Conservation (phyloP, 768 basidiomycete genomes). For the Dictyophora rubrovolvata region DNA sequence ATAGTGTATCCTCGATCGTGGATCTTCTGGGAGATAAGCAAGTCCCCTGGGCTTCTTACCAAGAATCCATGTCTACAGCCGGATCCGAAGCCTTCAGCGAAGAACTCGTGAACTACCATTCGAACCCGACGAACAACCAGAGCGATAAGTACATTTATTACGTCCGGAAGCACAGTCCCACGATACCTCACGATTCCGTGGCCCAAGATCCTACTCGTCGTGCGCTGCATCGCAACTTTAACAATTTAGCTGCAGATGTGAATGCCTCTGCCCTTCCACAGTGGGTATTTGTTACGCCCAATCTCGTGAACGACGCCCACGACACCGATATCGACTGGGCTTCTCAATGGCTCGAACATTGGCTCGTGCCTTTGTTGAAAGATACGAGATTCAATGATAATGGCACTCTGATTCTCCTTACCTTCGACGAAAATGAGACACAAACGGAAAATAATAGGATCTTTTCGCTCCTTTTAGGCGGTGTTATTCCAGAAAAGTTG, state of each 20-base stretch:
- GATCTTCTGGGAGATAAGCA: slow-evolving; percentile 49
- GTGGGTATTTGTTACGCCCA: slow-evolving; percentile 56
- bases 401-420: slow-evolving; percentile 44
- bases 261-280: slow-evolving; percentile 41
- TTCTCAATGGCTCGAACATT: slow-evolving; percentile 36
- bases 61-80: slow-evolving; percentile 47
- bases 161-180: slow-evolving; percentile 47
- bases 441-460: slow-evolving; percentile 35
- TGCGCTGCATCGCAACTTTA: slow-evolving; percentile 45
- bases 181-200: slow-evolving; percentile 42
- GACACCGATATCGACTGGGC: slow-evolving; percentile 46
- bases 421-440: slow-evolving; percentile 49
- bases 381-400: slow-evolving; percentile 43
- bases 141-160: slow-evolving; percentile 38
- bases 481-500: slow-evolving; percentile 32
- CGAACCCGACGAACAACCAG: slow-evolving; percentile 28
- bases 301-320: slow-evolving; percentile 50
- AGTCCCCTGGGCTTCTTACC: slow-evolving; percentile 53
- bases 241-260: slow-evolving; percentile 49
- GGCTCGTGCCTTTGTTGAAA: slow-evolving; percentile 40
- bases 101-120: slow-evolving; percentile 19
- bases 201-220: slow-evolving; percentile 31
- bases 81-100: slow-evolving; percentile 32
- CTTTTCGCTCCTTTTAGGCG: slow-evolving; percentile 34
- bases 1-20: slow-evolving; percentile 45